These are phyloP conservation scores for Cymbopogon flexuosus DNA, from an alignment of 202 grass and related monocot genomes.

Conservation along the genomic window DNA sequence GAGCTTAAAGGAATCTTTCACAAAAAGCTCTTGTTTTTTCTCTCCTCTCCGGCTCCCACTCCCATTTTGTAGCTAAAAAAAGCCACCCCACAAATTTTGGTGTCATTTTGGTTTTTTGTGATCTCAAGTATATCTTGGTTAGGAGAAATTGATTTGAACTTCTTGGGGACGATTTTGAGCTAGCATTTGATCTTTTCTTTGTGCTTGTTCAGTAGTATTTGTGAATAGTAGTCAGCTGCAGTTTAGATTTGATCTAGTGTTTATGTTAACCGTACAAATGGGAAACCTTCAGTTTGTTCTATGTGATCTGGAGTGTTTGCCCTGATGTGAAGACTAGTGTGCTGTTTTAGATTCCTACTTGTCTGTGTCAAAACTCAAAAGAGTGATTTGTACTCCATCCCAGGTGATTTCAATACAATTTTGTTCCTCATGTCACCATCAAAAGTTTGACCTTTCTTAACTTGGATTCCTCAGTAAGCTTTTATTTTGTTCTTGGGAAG, in stretches of 20 bases:
- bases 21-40: not conserved
- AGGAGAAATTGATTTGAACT: not conserved
- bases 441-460: slow-evolving; percentile 23
- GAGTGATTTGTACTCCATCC: slow-evolving; percentile 1
- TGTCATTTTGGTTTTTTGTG: slow-evolving; percentile 3
- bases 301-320: slow-evolving; percentile 13
- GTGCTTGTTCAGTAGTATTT: not conserved
- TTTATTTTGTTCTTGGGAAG: slow-evolving; percentile 12
- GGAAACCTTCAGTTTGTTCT: not conserved
- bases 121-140: slow-evolving; percentile 11
- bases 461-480: slow-evolving; percentile 24
- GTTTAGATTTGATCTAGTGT: slow-evolving; percentile 28
- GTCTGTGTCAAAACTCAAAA: slow-evolving; percentile 22
- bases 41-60: not conserved
- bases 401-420: not conserved
- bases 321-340: not conserved
- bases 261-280: not conserved
- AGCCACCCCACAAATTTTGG: not conserved
- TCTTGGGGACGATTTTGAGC: not conserved
- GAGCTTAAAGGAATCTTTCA: not conserved
- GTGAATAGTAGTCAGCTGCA: not conserved
- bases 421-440: slow-evolving; percentile 7
- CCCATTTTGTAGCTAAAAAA: slow-evolving; percentile 7
- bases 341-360: slow-evolving; percentile 15
- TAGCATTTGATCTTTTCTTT: not conserved